A percentile compares a stretch with the other conserved stretches of the same genome.
Conservation (phyloP, 345 rosid species). For the Lumnitzera racemosa region DNA sequence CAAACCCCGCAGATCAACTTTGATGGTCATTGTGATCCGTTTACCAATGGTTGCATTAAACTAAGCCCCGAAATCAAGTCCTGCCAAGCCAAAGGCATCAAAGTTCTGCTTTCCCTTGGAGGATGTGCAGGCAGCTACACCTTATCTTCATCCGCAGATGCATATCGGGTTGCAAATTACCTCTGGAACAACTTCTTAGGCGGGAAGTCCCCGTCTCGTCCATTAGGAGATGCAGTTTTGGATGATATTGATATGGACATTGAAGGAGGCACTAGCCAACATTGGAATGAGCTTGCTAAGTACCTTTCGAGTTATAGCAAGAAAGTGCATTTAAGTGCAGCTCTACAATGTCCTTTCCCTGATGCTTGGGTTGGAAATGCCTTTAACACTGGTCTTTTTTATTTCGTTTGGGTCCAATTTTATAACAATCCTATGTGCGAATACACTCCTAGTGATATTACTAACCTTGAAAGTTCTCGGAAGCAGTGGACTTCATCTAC, state of each 20-base stretch:
- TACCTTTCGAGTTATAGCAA: conserved; percentile 20
- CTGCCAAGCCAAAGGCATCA: conserved; percentile 39
- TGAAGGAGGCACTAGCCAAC: conserved; percentile 27
- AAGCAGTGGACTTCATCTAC: conserved; percentile 39
- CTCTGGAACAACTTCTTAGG: conserved; percentile 13
- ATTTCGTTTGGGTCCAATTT: conserved; percentile 48
- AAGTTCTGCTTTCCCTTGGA: conserved; percentile 49
- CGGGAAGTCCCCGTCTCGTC: conserved; percentile 16
- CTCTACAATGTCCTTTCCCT: conserved; percentile 56
- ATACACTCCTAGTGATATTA: conserved; percentile 23
- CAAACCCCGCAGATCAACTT: conserved; percentile 37
- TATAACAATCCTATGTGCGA: conserved; percentile 49
- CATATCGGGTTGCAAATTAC: conserved; percentile 16
- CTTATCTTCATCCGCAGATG: conserved; percentile 29
- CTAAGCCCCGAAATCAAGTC: conserved; percentile 24
- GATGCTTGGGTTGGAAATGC: conserved; percentile 34
- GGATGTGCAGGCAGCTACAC: conserved; percentile 38
- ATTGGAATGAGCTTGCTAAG: conserved; percentile 36
- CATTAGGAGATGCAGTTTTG: conserved; percentile 34
- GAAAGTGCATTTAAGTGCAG: conserved; percentile 45
- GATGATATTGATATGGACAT: conserved; percentile 52
- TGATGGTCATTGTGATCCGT: conserved; percentile 53
- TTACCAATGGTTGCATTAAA: conserved; percentile 23
- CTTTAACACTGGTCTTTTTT: conserved; percentile 38
- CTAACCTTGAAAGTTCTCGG: conserved; percentile 34